Percentiles rank a stretch among this genome's conserved stretches.
Conservation (phyloP, 2,329 filamentous ascomycete genomes). For the Pseudogymnoascus sp. region DNA sequence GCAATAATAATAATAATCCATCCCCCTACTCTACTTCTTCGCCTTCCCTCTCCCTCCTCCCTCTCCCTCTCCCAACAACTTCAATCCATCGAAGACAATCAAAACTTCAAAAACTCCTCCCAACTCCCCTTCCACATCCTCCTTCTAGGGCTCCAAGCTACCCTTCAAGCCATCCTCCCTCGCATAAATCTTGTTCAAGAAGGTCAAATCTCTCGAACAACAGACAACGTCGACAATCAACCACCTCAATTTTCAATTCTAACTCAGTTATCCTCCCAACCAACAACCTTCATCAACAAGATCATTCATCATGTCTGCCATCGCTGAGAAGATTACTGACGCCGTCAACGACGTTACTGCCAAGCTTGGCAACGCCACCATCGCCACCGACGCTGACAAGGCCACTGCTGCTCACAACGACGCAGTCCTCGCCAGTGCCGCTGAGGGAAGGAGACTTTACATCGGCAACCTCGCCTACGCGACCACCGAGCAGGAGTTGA, state of each 20-base stretch:
- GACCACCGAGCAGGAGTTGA: constrained; percentile 99
- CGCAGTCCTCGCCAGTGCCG: constrained; percentile 91
- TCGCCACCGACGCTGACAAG: constrained; percentile 58
- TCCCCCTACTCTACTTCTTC: constrained; percentile 6
- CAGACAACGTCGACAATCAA: constrained; percentile 34
- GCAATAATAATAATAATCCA: constrained; percentile 5
- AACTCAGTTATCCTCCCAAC: constrained; percentile 41
- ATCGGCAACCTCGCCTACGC: constrained; percentile 99
- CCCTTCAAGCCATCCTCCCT: constrained; percentile 60
- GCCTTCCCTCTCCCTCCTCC: constrained; percentile 9
- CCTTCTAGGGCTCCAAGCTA: constrained; percentile 81
- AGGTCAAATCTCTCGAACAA: constrained; percentile 42
- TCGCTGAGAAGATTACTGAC: constrained; percentile 61
- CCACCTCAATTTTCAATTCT: constrained; percentile 40
- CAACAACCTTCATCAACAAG: constrained; percentile 23
- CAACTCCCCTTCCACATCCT: constrained; percentile 10
- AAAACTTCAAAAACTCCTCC: constrained; percentile 12
- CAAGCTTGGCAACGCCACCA: constrained; percentile 56
- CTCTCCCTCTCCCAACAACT: constrained; percentile 21
- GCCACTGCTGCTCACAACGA: constrained; percentile 58
- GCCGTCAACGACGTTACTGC: constrained; percentile 67
- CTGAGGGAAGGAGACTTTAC: constrained; percentile 98
- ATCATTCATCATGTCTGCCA: constrained; percentile 71
- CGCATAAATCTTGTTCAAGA: constrained; percentile 51
- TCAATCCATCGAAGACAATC: constrained; percentile 23